Evolutionary conservation across 179 eudicot genomes (phyloP), one percentile per base, ranked within the genome.

Genomic region (Vitellaria paradoxa): DNA sequence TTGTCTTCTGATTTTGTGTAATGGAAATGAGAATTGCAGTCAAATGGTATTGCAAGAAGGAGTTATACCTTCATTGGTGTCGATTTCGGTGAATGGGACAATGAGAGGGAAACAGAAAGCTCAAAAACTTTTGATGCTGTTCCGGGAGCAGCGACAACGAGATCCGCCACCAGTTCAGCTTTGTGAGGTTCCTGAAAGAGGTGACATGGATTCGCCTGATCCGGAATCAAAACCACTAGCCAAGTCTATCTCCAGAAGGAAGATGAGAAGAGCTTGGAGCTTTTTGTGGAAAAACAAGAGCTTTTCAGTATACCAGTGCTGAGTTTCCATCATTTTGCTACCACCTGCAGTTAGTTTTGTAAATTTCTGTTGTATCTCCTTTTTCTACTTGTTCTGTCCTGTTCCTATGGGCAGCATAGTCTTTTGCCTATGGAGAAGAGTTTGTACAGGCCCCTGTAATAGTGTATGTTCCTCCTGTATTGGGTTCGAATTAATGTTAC

Each of bases 21-120:
- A 83, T 40, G 91, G 94, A 50, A 87, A 86, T 53, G 97, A 92
- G 47, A 85, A 83, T 23, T 96, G 98, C 77, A 84, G 93, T 68
- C 91, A 93, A 77, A 91, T 92, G 92, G 94, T 92, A 1, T 86
- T 96, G 73, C 98, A 89, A 87, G 99, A 96, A 84, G 99, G 99
- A 76, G 98, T 89, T 3, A 96, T 96, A 68, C 99, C 99, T 2
- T 89, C 99, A 0, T 67, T 96, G 78, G 98, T 93, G 21, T 89
- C 96, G 3, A 80, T 92, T 15, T 96, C 96, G 10, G 97, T 96
- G 56, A 93, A 91, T 20, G 98, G 99, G 78, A 96, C 98, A 24
- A 82, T 84, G 77, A 86, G 99, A 84, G 98, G 93, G 17, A 82
- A 91, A 70, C 96, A 89, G 56, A 96, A 93, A 78, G 91, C 99